A percentile compares a stretch with the other conserved stretches of the same genome.
phyloP scores from a whole-genome alignment of 768 basidiomycete species.

The Tricholoma saponaceum region DNA sequence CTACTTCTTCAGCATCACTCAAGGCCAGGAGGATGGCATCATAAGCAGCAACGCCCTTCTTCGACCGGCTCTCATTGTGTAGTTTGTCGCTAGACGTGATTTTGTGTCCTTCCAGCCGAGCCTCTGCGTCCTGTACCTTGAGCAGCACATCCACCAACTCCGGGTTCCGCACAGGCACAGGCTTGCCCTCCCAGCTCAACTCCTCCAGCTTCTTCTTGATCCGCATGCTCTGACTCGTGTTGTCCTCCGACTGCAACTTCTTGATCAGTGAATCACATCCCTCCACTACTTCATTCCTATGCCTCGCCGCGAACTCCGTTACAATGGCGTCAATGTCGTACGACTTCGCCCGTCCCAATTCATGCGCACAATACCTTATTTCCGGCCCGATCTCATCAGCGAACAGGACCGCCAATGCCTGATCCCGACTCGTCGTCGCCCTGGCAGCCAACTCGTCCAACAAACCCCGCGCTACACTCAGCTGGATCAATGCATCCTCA shows the following conservation, averaged over 20 bases:
- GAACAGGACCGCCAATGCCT: conserved; percentile 81
- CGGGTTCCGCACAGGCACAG: conserved; percentile 83
- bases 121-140: conserved; percentile 77
- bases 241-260: conserved; percentile 43
- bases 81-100: conserved; percentile 25
- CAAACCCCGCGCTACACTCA: conserved; percentile 73
- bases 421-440: conserved; percentile 74
- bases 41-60: conserved; percentile 80
- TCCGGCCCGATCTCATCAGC: conserved; percentile 88
- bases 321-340: conserved; percentile 82
- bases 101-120: conserved; percentile 41
- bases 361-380: conserved; percentile 90
- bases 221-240: conserved; percentile 28
- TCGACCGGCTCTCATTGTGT: conserved; percentile 40
- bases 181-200: conserved; percentile 76
- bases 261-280: conserved; percentile 53
- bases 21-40: conserved; percentile 81
- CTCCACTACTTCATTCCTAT: conserved; percentile 59
- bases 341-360: conserved; percentile 70
- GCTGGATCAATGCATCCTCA: conserved; percentile 68
- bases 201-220: conserved; percentile 53
- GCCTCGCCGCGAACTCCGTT: conserved; percentile 52
- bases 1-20: conserved; percentile 87
- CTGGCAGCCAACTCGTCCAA: conserved; percentile 61
- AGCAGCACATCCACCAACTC: conserved; percentile 87